Conservation (phyloP, 2,329 filamentous ascomycete genomes). For the Cercospora zeina region DNA sequence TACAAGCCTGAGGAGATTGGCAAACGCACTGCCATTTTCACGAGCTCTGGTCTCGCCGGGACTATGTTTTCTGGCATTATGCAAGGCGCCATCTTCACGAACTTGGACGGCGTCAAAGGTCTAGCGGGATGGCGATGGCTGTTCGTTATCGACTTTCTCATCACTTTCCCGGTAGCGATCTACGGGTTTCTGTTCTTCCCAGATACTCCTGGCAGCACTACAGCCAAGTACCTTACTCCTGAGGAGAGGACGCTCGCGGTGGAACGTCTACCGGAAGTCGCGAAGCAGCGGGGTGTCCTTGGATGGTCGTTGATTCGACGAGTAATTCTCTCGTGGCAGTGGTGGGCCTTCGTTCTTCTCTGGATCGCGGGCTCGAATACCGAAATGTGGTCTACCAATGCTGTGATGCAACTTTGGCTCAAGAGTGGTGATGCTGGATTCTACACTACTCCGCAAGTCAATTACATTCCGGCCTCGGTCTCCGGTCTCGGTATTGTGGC, state of each 20-base stretch:
- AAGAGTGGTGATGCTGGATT: slow-evolving; percentile 26
- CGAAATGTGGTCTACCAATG: slow-evolving; percentile 35
- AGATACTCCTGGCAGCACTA: slow-evolving; percentile 53
- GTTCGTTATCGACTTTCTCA: slow-evolving; percentile 60
- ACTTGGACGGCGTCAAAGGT: slow-evolving; percentile 51
- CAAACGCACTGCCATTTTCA: slow-evolving; percentile 63
- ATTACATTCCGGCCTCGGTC: slow-evolving; percentile 35
- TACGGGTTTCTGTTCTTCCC: slow-evolving; percentile 58
- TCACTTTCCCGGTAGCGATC: slow-evolving; percentile 58
- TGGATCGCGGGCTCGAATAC: slow-evolving; percentile 36
- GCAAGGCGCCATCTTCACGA: slow-evolving; percentile 54
- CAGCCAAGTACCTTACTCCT: slow-evolving; percentile 48
- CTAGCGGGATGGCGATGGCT: slow-evolving; percentile 60
- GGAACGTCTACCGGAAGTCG: slow-evolving; percentile 32
- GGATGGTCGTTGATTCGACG: slow-evolving; percentile 31
- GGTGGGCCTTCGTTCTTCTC: slow-evolving; percentile 34
- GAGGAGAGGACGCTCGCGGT: slow-evolving; percentile 30
- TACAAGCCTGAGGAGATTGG: slow-evolving; percentile 48
- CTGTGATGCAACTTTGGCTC: slow-evolving; percentile 34
- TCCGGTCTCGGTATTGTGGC: slow-evolving; percentile 33
- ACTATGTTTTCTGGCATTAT: slow-evolving; percentile 65
- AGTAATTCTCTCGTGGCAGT: slow-evolving; percentile 34
- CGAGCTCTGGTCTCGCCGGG: slow-evolving; percentile 59
- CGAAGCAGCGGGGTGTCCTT: slow-evolving; percentile 29
- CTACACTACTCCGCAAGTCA: slow-evolving; percentile 31